Base-by-base conservation (phyloP, 352 stramenopile species). In the Globisporangium irregulare region DNA sequence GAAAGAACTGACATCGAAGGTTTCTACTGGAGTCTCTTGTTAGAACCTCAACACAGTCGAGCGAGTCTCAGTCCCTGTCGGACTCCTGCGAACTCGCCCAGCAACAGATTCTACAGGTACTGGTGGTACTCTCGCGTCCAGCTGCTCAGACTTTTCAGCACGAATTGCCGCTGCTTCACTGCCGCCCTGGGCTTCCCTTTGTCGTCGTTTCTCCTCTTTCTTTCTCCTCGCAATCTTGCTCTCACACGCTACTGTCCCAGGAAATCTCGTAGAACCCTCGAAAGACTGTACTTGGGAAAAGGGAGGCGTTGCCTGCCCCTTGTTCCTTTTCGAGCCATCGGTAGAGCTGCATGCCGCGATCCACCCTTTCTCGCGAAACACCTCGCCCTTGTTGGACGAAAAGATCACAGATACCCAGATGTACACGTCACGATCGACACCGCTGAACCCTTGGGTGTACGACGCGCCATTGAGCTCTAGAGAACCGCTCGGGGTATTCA, bases 51-150 rank as follows among this genome's bases (percentile, higher is more conserved):
- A 27, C 24, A 24, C 25, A 59, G 14, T 7, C 24, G 14, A 59
- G 54, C 15, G 54, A 24, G 54, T 24, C 36, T 20, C 24, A 4
- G 15, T 20, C 9, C 38, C 50, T 15, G 1, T 4, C 29, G 25
- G 29, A 59, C 59, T 14, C 41, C 36, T n/a, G 64, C 22, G 15
- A 51, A 34, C 24, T 38, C 41, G 55, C 63, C 41, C 9, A 59
- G 18, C 3, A 69, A 29, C 38, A 60, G 22, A 15, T 69, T 69
- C 54, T 64, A 41, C 54, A 63, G 55, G 20, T 20, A 18, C 63
- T 69, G 64, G 55, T 69, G 64, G 54, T 59, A 69, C 25, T 34
- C 34, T 8, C 64, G 55, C 55, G 55, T 63, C 54, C 46, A 34
- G 25, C 20, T 57, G 6, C 25, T 48, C n/a, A 69, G 34, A 3